Percentiles rank a stretch among this genome's conserved stretches.
Conservation (phyloP, 192 early-diverging fungal species). For the Backusella tarrabulga region DNA sequence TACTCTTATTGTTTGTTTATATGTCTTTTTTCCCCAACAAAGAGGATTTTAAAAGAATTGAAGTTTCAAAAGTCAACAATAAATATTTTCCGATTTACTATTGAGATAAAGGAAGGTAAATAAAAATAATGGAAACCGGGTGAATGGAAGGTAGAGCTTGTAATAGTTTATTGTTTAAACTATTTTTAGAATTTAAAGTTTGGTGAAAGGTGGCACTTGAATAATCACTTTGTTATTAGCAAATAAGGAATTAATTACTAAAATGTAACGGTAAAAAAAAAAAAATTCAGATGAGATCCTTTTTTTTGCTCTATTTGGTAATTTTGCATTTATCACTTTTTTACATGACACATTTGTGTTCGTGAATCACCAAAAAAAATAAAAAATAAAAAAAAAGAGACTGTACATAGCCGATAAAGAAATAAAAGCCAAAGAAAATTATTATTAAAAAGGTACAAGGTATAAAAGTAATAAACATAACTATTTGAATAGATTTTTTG, state of each 20-base stretch:
- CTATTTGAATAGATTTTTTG: not conserved
- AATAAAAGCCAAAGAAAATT: not conserved
- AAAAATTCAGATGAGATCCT: not conserved
- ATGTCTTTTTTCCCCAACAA: not conserved
- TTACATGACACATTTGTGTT: not conserved
- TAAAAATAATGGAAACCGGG: not conserved
- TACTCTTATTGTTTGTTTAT: not conserved
- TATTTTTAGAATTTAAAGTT: slow-evolving; percentile 11
- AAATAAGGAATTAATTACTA: not conserved
- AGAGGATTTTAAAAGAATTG: not conserved
- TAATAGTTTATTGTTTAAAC: not conserved
- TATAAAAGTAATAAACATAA: not conserved
- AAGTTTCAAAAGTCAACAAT: not conserved
- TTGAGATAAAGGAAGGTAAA: not conserved
- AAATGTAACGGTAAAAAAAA: not conserved
- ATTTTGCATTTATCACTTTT: slow-evolving; percentile 1
- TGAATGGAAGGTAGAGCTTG: not conserved
- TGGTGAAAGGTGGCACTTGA: not conserved
- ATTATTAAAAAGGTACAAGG: not conserved
- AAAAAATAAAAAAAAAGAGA: not conserved
- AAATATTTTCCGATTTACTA: not conserved
- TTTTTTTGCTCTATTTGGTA: not conserved
- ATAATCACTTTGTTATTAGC: not conserved
- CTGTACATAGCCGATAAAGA: not conserved
- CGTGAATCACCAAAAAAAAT: not conserved